phyloP scores from a whole-genome alignment of 2,329 filamentous ascomycete species.

The Xylariomycetidae sp. region DNA sequence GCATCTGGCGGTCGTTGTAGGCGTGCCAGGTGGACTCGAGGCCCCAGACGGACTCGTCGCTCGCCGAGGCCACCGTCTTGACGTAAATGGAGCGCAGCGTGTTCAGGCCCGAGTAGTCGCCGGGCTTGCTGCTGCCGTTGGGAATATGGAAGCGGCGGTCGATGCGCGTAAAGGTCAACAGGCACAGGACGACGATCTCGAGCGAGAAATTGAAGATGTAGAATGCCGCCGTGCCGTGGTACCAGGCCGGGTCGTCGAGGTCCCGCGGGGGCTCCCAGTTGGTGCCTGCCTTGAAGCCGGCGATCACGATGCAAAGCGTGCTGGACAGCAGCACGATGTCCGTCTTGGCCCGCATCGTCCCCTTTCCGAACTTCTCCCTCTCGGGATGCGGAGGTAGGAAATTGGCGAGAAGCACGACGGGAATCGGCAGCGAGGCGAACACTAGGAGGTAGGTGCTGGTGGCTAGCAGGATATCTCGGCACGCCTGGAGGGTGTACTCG shows the following conservation, averaged over 20 bases:
- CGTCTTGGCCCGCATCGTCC: conserved; percentile 24
- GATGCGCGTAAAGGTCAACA: conserved; percentile 16
- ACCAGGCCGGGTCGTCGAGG: conserved; percentile 22
- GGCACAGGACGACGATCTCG: conserved; percentile 21
- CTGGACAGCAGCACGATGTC: conserved; percentile 19
- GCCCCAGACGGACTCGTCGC: too few relatives aligned
- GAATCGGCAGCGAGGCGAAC: conserved; percentile 22
- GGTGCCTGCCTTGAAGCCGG: conserved; percentile 24
- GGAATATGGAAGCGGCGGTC: conserved; percentile 25
- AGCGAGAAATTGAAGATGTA: conserved; percentile 31
- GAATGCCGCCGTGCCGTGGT: conserved; percentile 27
- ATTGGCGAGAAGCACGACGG: conserved; percentile 19
- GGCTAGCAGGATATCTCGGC: conserved; percentile 22
- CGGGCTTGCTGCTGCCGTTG: conserved; percentile 18
- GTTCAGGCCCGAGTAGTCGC: conserved; percentile 18
- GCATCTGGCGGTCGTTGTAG: too few relatives aligned
- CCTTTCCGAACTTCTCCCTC: conserved; percentile 28
- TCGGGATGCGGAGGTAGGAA: conserved; percentile 22
- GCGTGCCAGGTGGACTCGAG: too few relatives aligned
- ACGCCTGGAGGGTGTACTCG: conserved; percentile 11
- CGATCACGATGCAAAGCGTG: conserved; percentile 16
- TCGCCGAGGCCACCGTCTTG: too few relatives aligned
- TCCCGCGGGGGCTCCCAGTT: conserved; percentile 20
- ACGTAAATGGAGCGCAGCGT: conserved; percentile 4
- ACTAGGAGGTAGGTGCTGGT: conserved; percentile 24